phyloP scores from a whole-genome alignment of 225 moss, liverwort and hornwort species.

The Bryoerythrophyllum caledonicum region DNA sequence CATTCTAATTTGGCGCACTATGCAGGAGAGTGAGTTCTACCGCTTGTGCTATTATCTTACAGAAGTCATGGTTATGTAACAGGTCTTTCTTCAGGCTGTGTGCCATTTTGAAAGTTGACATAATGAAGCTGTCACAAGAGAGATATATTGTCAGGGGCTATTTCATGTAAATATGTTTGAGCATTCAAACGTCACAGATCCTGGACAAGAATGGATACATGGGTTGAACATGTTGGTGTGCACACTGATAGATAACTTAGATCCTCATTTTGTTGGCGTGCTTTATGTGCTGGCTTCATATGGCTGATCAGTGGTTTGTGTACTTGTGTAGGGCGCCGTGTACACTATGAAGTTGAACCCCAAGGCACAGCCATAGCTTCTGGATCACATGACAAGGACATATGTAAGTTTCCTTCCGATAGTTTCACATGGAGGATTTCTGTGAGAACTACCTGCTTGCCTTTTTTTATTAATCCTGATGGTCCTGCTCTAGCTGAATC shows the following conservation, averaged over 20 bases:
- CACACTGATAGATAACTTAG: not conserved
- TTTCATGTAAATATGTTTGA: not conserved
- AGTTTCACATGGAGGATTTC: not conserved
- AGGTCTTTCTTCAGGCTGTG: not conserved
- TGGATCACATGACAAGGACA: slow-evolving; percentile 83
- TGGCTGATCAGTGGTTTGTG: not conserved
- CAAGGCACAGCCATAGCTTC: slow-evolving; percentile 85
- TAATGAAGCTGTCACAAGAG: not conserved
- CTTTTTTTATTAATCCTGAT: not conserved
- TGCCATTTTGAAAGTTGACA: not conserved
- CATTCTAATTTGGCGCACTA: slow-evolving; percentile 8
- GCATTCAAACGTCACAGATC: slow-evolving; percentile 3
- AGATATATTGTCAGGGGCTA: not conserved
- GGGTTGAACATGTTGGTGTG: slow-evolving; percentile 6
- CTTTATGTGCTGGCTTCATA: not conserved
- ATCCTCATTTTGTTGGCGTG: too few species aligned
- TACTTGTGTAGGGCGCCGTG: slow-evolving; percentile 46
- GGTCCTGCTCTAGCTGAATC: not conserved
- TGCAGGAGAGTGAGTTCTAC: slow-evolving; percentile 2
- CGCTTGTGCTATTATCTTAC: not conserved
- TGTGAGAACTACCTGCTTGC: not conserved
- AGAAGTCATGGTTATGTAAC: not conserved
- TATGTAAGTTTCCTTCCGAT: slow-evolving; percentile 35
- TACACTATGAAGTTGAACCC: slow-evolving; percentile 80
- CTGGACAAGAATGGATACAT: not conserved